Conservation (phyloP, 805 yeast species). For the Suhomyces faveliae region DNA sequence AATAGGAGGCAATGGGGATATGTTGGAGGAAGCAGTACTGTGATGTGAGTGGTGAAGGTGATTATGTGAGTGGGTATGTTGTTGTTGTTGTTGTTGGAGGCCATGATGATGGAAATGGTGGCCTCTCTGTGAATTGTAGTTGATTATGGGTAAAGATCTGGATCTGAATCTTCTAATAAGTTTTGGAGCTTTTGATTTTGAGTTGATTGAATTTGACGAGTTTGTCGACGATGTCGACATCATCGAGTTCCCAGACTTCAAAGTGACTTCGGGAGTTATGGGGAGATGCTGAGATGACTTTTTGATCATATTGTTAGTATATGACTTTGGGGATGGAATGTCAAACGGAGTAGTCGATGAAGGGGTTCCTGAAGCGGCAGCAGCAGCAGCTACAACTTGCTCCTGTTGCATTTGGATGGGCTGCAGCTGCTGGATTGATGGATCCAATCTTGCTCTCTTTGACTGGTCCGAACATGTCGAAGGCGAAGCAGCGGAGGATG, state of each 20-base stretch:
- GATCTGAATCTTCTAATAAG: conserved; percentile 37
- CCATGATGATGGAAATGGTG: conserved; percentile 18
- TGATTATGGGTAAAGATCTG: conserved; percentile 43
- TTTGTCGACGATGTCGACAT: conserved; percentile 2
- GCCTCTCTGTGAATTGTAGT: conserved; percentile 24
- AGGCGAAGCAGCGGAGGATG: conserved; percentile 15
- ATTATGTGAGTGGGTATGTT: conserved; percentile 7
- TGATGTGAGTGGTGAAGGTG: conserved; percentile 14
- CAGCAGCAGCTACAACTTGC: conserved; percentile 8
- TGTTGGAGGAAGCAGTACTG: conserved; percentile 11
- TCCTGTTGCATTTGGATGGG: conserved; percentile 1
- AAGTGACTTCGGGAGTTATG: conserved; percentile 2
- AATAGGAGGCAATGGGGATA: conserved; percentile 73
- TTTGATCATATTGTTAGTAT: conserved; percentile 8
- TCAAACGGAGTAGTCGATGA: conserved; percentile 10
- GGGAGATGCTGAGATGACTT: conserved; percentile 7
- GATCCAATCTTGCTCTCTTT: conserved; percentile 23
- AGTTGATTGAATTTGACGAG: conserved; percentile 2
- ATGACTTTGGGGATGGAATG: conserved; percentile 11
- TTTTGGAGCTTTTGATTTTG: conserved; percentile 28
- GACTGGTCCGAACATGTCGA: conserved; percentile 14
- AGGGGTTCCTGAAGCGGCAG: conserved; percentile 12
- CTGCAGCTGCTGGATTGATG: conserved; percentile 7
- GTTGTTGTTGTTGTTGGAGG: conserved; percentile 8
- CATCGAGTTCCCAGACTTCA: not conserved